A percentile compares a stretch with the other conserved stretches of the same genome.
These are phyloP conservation scores for Entamoeba invadens DNA, from an alignment of 208 protist species.

Conservation along the genomic window DNA sequence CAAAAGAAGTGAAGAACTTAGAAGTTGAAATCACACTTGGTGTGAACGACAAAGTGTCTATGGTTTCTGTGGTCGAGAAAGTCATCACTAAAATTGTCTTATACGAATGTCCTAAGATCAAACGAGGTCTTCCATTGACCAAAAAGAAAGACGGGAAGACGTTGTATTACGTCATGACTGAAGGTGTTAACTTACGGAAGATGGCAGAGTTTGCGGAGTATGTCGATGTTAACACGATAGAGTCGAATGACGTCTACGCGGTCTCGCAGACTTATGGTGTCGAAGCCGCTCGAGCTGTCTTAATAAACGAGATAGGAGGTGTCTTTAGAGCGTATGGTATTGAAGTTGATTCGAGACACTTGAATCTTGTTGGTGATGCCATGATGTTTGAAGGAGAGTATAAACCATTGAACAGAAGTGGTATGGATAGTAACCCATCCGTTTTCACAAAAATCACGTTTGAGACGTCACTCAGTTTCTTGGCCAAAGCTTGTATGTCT, in stretches of 20 bases:
- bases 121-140: slow-evolving; percentile 10
- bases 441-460: slow-evolving; percentile 54
- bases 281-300: slow-evolving; percentile 49
- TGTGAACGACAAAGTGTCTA: not conserved
- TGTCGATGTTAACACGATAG: slow-evolving; percentile 31
- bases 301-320: slow-evolving; percentile 48
- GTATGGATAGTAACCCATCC: slow-evolving; percentile 44
- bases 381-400: slow-evolving; percentile 53
- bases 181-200: slow-evolving; percentile 50
- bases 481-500: slow-evolving; percentile 32
- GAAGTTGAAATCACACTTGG: not conserved
- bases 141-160: not conserved
- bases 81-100: slow-evolving; percentile 1
- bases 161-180: slow-evolving; percentile 35
- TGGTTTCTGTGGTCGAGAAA: slow-evolving; percentile 12
- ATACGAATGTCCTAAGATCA: not conserved
- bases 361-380: slow-evolving; percentile 59
- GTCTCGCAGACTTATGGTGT: slow-evolving; percentile 49
- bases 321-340: slow-evolving; percentile 66
- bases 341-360: slow-evolving; percentile 54
- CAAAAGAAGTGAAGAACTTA: not conserved
- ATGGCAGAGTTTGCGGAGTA: not conserved
- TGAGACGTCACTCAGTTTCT: slow-evolving; percentile 50
- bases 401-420: slow-evolving; percentile 48
- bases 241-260: slow-evolving; percentile 48